Evolutionary conservation across 192 early-diverging fungal species (phyloP), one percentile per base, ranked within the genome.

Genomic region (Backusella tuberculispora): DNA sequence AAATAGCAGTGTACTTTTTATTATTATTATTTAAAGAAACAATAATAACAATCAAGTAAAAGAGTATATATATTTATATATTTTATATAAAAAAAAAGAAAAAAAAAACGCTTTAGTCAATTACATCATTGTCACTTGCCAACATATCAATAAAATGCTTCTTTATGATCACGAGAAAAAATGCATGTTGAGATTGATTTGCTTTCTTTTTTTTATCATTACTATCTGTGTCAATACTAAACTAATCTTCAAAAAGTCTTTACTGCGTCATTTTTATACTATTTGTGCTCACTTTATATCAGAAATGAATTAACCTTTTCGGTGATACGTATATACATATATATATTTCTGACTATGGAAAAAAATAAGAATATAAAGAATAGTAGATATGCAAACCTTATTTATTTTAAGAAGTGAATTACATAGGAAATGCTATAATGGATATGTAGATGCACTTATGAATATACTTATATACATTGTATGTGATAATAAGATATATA

Each of bases 121-220:
- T 60, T 60, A 60, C 53, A 60, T 60, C 53, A 60, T 56, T 56
- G 21, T 24, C 50, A 56, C 24, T 56, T 56, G 21, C 50, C n/a
- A n/a, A n/a, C 50, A 56, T 24, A 56, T 56, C 24, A 21, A 56
- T 53, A 2, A 48, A n/a, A 17, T 19, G 29, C 8, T 50, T 21
- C 19, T 50, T 26, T 60, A 60, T 5, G 9, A 60, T 60, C 53
- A 60, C 53, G 53, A 60, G 53, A 60, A 60, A 60, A 9, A 24
- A 24, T 21, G 53, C 53, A 60, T 60, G 26, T 3, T 26, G 10
- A 43, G 2, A 1, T 34, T 43, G 26, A 60, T 60, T 26, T n/a
- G n/a, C n/a, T n/a, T 9, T n/a, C 53, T 60, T 26, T 13, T 26
- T 13, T 60, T 26, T 60, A 60, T 60, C 24, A 60, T 24, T 0